These are phyloP conservation scores for Nectriaceae sp. DNA, from an alignment of 2,329 filamentous ascomycete genomes.

Conservation along the genomic window DNA sequence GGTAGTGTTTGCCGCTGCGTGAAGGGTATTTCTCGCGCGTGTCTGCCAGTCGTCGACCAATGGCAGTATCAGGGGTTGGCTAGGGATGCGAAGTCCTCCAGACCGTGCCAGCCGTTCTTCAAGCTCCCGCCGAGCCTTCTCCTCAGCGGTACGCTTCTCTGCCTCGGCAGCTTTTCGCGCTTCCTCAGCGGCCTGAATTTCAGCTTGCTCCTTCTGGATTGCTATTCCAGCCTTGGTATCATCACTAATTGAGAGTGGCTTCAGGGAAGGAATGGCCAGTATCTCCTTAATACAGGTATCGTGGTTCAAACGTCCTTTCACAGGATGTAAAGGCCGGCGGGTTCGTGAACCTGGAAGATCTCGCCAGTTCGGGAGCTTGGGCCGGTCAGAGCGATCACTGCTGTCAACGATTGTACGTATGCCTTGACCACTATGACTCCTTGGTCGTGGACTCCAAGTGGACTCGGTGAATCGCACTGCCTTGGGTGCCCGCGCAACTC, in stretches of 20 bases:
- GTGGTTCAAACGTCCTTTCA: conserved; percentile 7
- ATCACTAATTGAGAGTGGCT: conserved; percentile 30
- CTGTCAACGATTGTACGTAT: conserved; percentile 16
- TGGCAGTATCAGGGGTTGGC: conserved; percentile 26
- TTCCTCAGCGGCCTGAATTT: conserved; percentile 27
- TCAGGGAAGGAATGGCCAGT: conserved; percentile 27
- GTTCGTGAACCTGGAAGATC: too few relatives aligned
- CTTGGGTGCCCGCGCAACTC: conserved; percentile 26
- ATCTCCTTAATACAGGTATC: conserved; percentile 26
- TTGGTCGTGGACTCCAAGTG: conserved; percentile 27
- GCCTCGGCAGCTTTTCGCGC: conserved; percentile 28
- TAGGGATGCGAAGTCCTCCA: conserved; percentile 33
- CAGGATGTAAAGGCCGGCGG: neutral
- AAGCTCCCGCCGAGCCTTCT: conserved; percentile 24
- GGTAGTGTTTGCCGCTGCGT: conserved; percentile 34
- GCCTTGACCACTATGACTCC: conserved; percentile 29
- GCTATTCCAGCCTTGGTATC: conserved; percentile 28
- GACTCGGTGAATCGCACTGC: conserved; percentile 32
- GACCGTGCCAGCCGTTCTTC: conserved; percentile 32
- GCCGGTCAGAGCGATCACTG: too few relatives aligned
- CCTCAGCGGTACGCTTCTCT: conserved; percentile 22
- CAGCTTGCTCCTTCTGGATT: conserved; percentile 25
- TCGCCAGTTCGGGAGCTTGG: too few relatives aligned
- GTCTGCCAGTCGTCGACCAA: conserved; percentile 31
- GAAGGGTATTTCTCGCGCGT: conserved; percentile 33